A percentile compares a stretch with the other conserved stretches of the same genome.
Conservation (phyloP, 805 yeast species). For the Schizosaccharomyces cryophilus region DNA sequence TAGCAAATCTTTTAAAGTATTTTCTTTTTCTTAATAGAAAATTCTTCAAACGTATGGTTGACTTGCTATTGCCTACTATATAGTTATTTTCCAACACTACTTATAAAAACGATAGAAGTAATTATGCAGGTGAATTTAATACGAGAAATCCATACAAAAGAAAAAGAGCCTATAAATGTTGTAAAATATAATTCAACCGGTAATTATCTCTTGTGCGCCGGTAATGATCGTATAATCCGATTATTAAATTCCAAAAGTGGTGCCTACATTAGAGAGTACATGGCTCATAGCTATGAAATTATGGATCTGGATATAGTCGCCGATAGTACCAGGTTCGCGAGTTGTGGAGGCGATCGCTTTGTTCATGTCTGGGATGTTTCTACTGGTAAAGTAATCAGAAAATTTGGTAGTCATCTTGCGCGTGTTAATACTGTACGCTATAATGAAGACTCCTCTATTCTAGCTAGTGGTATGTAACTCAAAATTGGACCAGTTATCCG, state of each 20-base stretch:
- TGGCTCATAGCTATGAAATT: constrained; percentile 13
- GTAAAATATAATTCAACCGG: constrained; percentile 11
- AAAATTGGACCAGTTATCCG: neutral
- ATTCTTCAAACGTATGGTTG: no score
- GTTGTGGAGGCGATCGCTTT: constrained; percentile 15
- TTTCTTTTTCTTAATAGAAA: no score
- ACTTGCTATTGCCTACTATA: no score
- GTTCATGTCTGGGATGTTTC: constrained; percentile 14
- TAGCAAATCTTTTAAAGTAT: no score
- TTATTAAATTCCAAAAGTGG: constrained; percentile 12
- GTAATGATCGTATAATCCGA: constrained; percentile 11
- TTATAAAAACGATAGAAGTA: no score
- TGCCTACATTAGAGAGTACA: constrained; percentile 6
- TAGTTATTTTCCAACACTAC: no score
- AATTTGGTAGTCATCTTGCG: constrained; percentile 12
- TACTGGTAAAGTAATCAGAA: constrained; percentile 9
- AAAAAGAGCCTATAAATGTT: constrained; percentile 10
- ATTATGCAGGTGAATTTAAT: neutral
- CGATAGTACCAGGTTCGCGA: constrained; percentile 9
- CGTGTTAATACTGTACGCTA: constrained; percentile 12
- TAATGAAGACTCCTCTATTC: constrained; percentile 10
- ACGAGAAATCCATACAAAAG: neutral
- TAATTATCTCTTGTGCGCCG: constrained; percentile 12
- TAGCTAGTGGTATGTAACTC: constrained; percentile 9
- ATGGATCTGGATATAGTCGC: constrained; percentile 11